Percentiles rank a stretch among this genome's conserved stretches.
phyloP scores from a whole-genome alignment of 2,329 filamentous ascomycete species.

The Claviceps digitariae region DNA sequence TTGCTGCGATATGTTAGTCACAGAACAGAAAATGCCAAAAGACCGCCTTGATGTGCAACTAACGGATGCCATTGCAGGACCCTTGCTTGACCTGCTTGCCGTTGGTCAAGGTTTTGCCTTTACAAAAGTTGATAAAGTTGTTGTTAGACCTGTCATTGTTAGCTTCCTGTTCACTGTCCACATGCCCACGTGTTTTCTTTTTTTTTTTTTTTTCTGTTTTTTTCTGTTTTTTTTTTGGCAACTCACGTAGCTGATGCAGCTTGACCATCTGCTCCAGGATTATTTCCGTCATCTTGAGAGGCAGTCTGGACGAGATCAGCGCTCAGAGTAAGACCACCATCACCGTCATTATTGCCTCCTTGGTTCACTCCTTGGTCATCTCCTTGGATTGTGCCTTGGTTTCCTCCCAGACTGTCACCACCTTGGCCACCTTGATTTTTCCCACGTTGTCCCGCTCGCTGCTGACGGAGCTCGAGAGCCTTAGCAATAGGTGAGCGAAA shows the following conservation, averaged over 20 bases:
- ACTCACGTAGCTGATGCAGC: constrained; percentile 38
- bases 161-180: not conserved
- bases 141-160: constrained; percentile 29
- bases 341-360: constrained; percentile 6
- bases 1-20: constrained; percentile 22
- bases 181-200: not conserved
- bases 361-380: too few relatives aligned
- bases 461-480: constrained; percentile 28
- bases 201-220: too few relatives aligned
- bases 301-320: constrained; percentile 34
- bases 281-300: constrained; percentile 34
- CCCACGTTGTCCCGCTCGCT: not conserved
- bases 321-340: constrained; percentile 21
- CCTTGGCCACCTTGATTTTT: not conserved
- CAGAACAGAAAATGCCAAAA: not conserved
- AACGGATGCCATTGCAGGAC: constrained; percentile 51
- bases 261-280: constrained; percentile 31
- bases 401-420: not conserved
- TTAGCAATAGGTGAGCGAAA: constrained; percentile 23
- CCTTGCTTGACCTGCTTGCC: constrained; percentile 42
- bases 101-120: constrained; percentile 41
- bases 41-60: constrained; percentile 4
- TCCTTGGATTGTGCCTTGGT: not conserved
- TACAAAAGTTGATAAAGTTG: constrained; percentile 54
- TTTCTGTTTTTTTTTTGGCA: not conserved